Percentiles rank a stretch among this genome's conserved stretches.
Evolutionary conservation across 306 rosid genomes (phyloP).

Genomic region (Cucumis hystrix): DNA sequence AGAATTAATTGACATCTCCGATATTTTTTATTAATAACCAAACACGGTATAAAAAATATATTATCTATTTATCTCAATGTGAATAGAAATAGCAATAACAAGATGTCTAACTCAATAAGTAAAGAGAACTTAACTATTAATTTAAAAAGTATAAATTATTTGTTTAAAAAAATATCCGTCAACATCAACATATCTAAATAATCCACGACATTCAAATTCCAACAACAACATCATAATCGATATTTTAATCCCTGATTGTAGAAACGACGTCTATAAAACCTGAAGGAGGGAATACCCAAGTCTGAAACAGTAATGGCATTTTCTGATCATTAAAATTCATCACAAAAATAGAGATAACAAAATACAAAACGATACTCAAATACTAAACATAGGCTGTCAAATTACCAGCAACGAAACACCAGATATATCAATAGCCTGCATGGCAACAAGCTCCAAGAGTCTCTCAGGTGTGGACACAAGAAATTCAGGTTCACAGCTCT

Average conservation of each 20-base stretch:
- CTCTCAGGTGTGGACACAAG: constrained; percentile 93
- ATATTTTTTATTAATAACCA: no score
- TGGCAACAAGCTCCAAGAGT: constrained; percentile 73
- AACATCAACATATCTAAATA: no score
- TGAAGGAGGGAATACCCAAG: neutral
- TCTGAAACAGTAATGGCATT: neutral
- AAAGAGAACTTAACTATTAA: neutral
- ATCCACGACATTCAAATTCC: no score
- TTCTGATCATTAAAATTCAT: neutral
- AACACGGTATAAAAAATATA: no score
- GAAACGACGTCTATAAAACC: neutral
- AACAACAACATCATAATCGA: no score
- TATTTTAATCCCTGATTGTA: neutral
- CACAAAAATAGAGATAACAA: neutral
- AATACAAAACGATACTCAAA: neutral
- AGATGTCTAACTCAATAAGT: neutral
- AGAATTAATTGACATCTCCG: no score
- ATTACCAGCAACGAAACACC: constrained; percentile 73
- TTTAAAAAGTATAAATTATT: no score
- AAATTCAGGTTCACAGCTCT: constrained; percentile 88
- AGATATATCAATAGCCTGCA: constrained; percentile 77
- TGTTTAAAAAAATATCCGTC: no score
- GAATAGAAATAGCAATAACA: neutral
- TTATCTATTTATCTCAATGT: neutral
- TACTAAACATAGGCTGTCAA: neutral